Percentiles rank a stretch among this genome's conserved stretches.
These are phyloP conservation scores for Botrytis hyacinthi DNA, from an alignment of 2,329 filamentous ascomycete species.

Conservation along the genomic window DNA sequence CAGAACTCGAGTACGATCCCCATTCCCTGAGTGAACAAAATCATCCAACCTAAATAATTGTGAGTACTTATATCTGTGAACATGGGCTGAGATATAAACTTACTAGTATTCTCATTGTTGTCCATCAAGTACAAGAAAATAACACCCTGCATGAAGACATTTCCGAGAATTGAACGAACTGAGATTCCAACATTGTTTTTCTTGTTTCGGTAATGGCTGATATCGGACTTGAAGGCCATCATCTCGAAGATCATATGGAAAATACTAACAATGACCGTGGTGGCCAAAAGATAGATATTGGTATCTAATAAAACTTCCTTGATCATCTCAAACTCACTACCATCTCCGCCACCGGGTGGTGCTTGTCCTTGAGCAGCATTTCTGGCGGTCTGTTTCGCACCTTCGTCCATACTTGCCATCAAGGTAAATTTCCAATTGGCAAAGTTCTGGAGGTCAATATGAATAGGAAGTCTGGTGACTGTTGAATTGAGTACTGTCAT, in stretches of 20 bases:
- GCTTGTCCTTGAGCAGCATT: conserved; percentile 62
- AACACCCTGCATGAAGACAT: conserved; percentile 94
- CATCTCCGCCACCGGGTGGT: conserved; percentile 74
- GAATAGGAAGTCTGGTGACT: conserved; percentile 75
- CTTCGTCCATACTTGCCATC: conserved; percentile 80
- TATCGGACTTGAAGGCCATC: conserved; percentile 95
- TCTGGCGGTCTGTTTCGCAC: conserved; percentile 76
- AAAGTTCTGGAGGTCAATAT: conserved; percentile 79
- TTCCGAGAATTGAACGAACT: conserved; percentile 91
- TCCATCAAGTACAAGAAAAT: conserved; percentile 97
- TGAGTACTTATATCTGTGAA: conserved; percentile 4
- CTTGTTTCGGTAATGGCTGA: conserved; percentile 98
- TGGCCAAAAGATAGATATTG: conserved; percentile 83
- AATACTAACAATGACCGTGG: conserved; percentile 81
- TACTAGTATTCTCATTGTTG: conserved; percentile 89
- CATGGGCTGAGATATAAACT: conserved; percentile 9
- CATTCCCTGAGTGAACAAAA: conserved; percentile 78
- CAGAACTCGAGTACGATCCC: conserved; percentile 71
- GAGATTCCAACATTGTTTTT: conserved; percentile 98
- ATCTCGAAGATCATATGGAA: conserved; percentile 94
- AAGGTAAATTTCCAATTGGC: conserved; percentile 87
- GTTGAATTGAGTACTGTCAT: conserved; percentile 93
- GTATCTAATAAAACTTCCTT: conserved; percentile 94
- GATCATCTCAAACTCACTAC: conserved; percentile 93
- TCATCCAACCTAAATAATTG: conserved; percentile 72